phyloP scores from a whole-genome alignment of 805 yeast genomes.

The Teunomyces aglyptinius region DNA sequence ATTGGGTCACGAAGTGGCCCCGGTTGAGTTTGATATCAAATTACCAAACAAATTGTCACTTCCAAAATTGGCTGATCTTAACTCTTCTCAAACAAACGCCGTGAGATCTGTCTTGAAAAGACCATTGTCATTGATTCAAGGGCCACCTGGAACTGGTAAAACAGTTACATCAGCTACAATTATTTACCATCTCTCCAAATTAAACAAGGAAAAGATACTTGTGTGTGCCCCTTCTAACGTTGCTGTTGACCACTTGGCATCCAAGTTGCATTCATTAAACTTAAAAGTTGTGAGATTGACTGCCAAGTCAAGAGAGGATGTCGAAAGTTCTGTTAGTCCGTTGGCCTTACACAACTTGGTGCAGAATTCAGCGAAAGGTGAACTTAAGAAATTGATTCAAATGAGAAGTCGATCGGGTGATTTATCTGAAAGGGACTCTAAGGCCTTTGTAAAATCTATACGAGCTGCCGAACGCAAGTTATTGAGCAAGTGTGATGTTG shows the following conservation, averaged over 20 bases:
- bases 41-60: slow-evolving; percentile 62
- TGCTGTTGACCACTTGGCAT: slow-evolving; percentile 89
- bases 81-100: slow-evolving; percentile 77
- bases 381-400: slow-evolving; percentile 55
- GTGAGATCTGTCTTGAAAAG: slow-evolving; percentile 63
- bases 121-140: slow-evolving; percentile 83
- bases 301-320: slow-evolving; percentile 79
- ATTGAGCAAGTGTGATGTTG: slow-evolving; percentile 64
- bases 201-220: slow-evolving; percentile 62
- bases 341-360: slow-evolving; percentile 58
- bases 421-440: slow-evolving; percentile 54
- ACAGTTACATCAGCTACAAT: slow-evolving; percentile 92
- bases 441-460: slow-evolving; percentile 39
- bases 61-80: slow-evolving; percentile 66
- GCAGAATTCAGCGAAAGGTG: slow-evolving; percentile 47
- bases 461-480: slow-evolving; percentile 49
- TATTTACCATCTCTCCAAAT: slow-evolving; percentile 66
- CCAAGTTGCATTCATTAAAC: slow-evolving; percentile 66
- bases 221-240: slow-evolving; percentile 97
- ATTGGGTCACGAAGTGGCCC: slow-evolving; percentile 74
- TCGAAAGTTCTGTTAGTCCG: slow-evolving; percentile 60
- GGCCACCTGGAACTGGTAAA: slow-evolving; percentile 93
- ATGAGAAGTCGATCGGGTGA: slow-evolving; percentile 69
- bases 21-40: slow-evolving; percentile 57
- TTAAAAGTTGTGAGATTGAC: slow-evolving; percentile 73